A percentile compares a stretch with the other conserved stretches of the same genome.
Evolutionary conservation across 768 basidiomycete species (phyloP).

Genomic region (Macrolepiota fuliginosa): DNA sequence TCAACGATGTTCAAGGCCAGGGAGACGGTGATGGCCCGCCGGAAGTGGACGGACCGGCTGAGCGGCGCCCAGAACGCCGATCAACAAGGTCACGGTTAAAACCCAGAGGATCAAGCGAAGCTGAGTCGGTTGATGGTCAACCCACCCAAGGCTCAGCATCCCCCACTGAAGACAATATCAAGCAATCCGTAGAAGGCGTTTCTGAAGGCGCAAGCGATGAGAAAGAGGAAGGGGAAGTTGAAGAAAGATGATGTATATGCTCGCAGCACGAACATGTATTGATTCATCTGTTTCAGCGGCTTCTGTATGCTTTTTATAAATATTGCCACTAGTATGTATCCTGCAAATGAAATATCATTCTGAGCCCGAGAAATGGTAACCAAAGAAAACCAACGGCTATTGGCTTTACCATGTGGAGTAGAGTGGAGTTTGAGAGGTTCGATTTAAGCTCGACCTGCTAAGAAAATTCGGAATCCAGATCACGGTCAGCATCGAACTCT

Average conservation of each 20-base stretch:
- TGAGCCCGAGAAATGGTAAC: no score
- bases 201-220: neutral
- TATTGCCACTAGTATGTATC: no score
- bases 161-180: conserved; percentile 1
- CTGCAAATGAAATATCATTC: no score
- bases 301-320: no score
- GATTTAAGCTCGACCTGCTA: no score
- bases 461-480: no score
- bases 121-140: conserved; percentile 3
- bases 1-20: conserved; percentile 1
- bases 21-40: conserved; percentile 3
- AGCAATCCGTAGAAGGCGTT: neutral
- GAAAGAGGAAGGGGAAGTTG: conserved; percentile 6
- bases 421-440: no score
- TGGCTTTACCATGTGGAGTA: no score
- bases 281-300: no score
- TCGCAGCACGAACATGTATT: no score
- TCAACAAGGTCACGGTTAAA: conserved; percentile 8
- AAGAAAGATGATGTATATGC: neutral
- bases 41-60: conserved; percentile 7
- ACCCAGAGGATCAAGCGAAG: conserved; percentile 5
- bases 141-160: neutral
- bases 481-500: no score
- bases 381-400: no score
- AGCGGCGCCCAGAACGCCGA: conserved; percentile 8